phyloP scores from a whole-genome alignment of 1,284 basidiomycete species.

The Anthracocystis walkeri region DNA sequence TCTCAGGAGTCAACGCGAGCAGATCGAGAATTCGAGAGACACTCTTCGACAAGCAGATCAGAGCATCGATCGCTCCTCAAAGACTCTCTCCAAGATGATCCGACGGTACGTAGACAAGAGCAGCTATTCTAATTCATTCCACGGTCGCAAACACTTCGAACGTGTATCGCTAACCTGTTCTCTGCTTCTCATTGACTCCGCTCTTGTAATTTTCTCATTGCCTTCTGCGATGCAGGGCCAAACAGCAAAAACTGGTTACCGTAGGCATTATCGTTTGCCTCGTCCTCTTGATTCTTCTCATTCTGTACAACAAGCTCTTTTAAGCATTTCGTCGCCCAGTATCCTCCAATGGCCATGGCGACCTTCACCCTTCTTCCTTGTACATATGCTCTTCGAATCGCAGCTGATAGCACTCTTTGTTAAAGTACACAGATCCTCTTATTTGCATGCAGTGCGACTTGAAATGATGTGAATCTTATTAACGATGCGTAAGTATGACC shows the following conservation, averaged over 20 bases:
- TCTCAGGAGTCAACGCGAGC: constrained; percentile 88
- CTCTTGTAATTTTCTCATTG: background rate
- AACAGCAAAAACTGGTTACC: constrained; percentile 68
- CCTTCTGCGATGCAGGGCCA: constrained; percentile 53
- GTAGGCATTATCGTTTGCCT: constrained; percentile 65
- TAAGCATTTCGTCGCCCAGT: background rate
- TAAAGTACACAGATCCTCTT: background rate
- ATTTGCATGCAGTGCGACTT: background rate
- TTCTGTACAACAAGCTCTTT: constrained; percentile 67
- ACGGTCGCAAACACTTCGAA: background rate
- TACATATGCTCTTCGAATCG: constrained; percentile 2
- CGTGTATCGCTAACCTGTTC: constrained; percentile 3
- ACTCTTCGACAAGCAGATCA: constrained; percentile 76
- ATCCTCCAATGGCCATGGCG: background rate
- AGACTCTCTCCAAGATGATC: constrained; percentile 76
- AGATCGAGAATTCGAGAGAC: constrained; percentile 92
- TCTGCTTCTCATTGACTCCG: background rate
- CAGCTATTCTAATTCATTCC: background rate
- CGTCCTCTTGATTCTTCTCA: constrained; percentile 68
- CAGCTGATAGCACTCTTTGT: background rate
- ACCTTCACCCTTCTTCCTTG: background rate
- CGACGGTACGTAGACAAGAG: constrained; percentile 71
- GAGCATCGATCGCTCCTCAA: constrained; percentile 74
- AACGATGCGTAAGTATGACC: background rate
- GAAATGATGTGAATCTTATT: background rate